Evolutionary conservation across 1,284 basidiomycete species (phyloP), one percentile per base, ranked within the genome.

Genomic region (Grifola frondosa): DNA sequence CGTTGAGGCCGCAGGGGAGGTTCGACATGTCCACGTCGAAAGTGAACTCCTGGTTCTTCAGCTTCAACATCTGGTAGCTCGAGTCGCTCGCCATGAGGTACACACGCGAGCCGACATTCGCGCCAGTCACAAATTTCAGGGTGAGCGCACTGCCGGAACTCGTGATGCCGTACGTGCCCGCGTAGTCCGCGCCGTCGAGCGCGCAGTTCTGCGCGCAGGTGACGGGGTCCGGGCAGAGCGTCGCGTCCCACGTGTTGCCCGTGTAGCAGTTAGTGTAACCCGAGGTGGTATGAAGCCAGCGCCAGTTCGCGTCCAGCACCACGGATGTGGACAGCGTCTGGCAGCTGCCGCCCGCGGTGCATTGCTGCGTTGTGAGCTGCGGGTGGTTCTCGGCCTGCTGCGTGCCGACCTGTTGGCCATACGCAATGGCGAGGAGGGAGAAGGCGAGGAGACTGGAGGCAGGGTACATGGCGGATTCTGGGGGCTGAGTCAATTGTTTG

Each of bases 11-110:
- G 54, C 78, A 79, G 20, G 73, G 72, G 26, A 80, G 69, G 42
- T 74, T 62, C 48, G 73, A 74, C 42, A 78, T 66, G 59, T 80
- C 77, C 56, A 80, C 73, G 57, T 78, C 75, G 61, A 79, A 78
- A 22, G 74, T 69, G 60, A 80, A 78, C 62, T 80, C 77, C 54
- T 75, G 70, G 63, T 77, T 77, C 54, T 68, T 56, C 44, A 74
- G 66, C 52, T 76, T 71, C 70, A 79, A 78, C 54, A 70, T 64
- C 62, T 78, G 59, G 64, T 78, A 78, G 43, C 65, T 54, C 46
- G 63, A 62, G 52, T 71, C 66, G 58, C 63, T 63, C 19, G 30
- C 63, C 64, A 80, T 65, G 44, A 80, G 70, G 65, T 78, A 79
- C 40, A 78, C 68, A 55, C 77, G 77, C 11, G 77, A 77, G 30